Conservation (phyloP, 2,329 filamentous ascomycete genomes). For the Aspergillus brunneoviolaceus region DNA sequence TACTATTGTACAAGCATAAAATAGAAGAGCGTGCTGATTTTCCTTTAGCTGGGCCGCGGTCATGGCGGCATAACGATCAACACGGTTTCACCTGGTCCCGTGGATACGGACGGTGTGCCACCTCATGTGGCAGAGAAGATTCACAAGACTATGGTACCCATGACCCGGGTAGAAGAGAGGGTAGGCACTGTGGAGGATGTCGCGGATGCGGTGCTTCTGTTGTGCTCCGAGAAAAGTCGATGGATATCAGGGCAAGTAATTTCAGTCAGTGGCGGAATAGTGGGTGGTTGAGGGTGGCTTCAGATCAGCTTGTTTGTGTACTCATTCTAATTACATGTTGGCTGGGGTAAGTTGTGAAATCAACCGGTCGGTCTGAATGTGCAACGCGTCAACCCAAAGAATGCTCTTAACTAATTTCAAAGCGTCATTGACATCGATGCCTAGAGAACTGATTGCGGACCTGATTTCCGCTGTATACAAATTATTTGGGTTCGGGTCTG, state of each 20-base stretch:
- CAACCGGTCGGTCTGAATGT: background rate
- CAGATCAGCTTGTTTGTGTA: background rate
- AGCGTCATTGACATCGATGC: background rate
- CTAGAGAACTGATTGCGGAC: background rate
- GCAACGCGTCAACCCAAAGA: background rate
- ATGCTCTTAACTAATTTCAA: background rate
- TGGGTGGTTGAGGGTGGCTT: background rate
- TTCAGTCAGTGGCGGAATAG: constrained; percentile 12
- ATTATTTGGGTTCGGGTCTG: background rate
- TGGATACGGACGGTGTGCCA: constrained; percentile 2
- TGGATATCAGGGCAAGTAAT: constrained; percentile 13
- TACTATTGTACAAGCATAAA: background rate
- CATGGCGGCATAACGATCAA: constrained; percentile 4
- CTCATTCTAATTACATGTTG: background rate
- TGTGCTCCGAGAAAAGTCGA: constrained; percentile 7
- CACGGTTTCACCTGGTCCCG: constrained; percentile 1
- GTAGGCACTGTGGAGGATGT: constrained; percentile 9
- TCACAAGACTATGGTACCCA: background rate
- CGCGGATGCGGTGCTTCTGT: constrained; percentile 4
- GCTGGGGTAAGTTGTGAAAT: background rate
- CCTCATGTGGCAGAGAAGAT: background rate
- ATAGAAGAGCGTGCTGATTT: background rate
- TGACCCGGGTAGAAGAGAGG: constrained; percentile 3
- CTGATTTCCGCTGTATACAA: background rate
- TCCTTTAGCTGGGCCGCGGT: background rate